Percentiles rank a stretch among this genome's conserved stretches.
phyloP scores from a whole-genome alignment of 192 early-diverging fungal species.

The Rhizophagus clarus region DNA sequence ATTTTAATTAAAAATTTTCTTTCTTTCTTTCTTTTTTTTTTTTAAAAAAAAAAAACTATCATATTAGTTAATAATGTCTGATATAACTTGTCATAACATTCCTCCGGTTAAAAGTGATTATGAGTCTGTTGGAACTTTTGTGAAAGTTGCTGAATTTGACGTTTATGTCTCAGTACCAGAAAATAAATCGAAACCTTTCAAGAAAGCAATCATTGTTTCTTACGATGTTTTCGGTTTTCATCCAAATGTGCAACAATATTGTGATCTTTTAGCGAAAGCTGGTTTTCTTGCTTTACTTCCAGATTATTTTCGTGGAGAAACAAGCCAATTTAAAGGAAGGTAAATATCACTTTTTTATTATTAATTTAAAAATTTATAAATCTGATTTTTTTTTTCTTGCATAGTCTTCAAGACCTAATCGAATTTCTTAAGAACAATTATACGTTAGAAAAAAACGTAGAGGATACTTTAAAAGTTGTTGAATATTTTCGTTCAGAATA shows the following conservation, averaged over 20 bases:
- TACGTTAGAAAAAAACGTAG: neutral
- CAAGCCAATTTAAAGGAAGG: too few species aligned
- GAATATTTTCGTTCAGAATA: neutral
- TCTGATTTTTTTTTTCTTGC: too few species aligned
- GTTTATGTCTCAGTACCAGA: neutral
- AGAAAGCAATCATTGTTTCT: neutral
- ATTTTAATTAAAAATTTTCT: too few species aligned
- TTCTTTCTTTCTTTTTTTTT: too few species aligned
- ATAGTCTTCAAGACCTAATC: too few species aligned
- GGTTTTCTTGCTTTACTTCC: too few species aligned
- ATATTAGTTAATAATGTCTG: too few species aligned
- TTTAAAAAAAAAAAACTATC: too few species aligned
- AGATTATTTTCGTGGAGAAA: too few species aligned
- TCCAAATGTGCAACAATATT: neutral
- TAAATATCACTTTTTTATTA: too few species aligned
- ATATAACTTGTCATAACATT: neutral
- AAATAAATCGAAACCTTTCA: neutral
- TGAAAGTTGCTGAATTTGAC: neutral
- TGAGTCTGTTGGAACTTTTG: neutral
- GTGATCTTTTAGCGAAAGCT: neutral
- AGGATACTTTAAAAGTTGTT: neutral
- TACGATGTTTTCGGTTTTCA: neutral
- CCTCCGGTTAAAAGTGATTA: constrained; percentile 5
- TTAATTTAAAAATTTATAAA: too few species aligned
- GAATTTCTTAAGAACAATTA: neutral